Conservation (phyloP, 345 rosid genomes). For the Salix exigua region DNA sequence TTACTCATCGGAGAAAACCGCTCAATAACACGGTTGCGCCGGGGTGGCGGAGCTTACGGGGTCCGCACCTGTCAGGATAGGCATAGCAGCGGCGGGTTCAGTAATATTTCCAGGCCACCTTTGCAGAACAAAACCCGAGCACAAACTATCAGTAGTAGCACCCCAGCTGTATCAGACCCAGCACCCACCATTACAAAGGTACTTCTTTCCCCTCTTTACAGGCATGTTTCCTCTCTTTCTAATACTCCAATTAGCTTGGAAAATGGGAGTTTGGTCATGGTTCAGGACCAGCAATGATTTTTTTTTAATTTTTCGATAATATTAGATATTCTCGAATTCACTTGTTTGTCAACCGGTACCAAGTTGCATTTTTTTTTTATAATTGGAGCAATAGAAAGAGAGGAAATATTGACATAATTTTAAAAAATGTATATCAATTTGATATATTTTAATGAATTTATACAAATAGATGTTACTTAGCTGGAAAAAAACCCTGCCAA, state of each 20-base stretch:
- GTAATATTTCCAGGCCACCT: conserved; percentile 1
- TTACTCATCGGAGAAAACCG: conserved; percentile 13
- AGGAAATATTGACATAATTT: no score
- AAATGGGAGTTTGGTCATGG: neutral
- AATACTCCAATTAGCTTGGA: neutral
- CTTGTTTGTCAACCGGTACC: no score
- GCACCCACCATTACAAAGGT: conserved; percentile 49
- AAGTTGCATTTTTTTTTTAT: neutral
- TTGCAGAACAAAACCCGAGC: conserved; percentile 13
- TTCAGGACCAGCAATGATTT: neutral
- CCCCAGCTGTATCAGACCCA: conserved; percentile 43
- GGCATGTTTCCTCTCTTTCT: neutral
- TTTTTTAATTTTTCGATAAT: neutral
- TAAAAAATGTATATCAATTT: no score
- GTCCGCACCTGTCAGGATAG: conserved; percentile 20
- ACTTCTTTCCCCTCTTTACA: neutral
- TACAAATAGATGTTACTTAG: neutral
- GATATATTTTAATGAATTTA: no score
- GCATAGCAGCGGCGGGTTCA: neutral
- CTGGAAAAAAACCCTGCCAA: neutral
- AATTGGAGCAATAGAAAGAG: neutral
- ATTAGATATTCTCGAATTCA: no score
- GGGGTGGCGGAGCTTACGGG: conserved; percentile 11
- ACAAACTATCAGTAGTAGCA: conserved; percentile 29
- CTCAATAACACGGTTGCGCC: conserved; percentile 16